These are phyloP conservation scores for Aspergillus intermedius DNA, from an alignment of 2,329 filamentous ascomycete genomes.

Conservation along the genomic window DNA sequence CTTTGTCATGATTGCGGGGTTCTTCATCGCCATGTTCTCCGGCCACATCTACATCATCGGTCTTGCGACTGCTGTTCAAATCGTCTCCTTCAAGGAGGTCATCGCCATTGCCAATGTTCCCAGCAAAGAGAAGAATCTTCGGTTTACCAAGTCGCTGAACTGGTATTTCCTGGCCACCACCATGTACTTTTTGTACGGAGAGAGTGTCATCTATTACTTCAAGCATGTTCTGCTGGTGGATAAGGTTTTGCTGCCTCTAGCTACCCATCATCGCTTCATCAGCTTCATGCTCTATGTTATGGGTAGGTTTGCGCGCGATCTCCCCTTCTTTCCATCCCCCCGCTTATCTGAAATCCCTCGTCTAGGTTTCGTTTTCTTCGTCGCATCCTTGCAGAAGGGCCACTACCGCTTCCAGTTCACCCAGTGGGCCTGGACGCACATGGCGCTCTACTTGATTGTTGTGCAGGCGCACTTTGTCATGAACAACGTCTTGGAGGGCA, in stretches of 20 bases:
- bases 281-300: slow-evolving; percentile 98
- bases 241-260: slow-evolving; percentile 82
- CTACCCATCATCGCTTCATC: slow-evolving; percentile 96
- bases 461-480: slow-evolving; percentile 98
- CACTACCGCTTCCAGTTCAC: slow-evolving; percentile 99
- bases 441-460: slow-evolving; percentile 96
- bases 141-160: slow-evolving; percentile 92
- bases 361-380: slow-evolving; percentile 94
- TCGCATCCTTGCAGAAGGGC: slow-evolving; percentile 85
- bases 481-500: slow-evolving; percentile 99
- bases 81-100: slow-evolving; percentile 98
- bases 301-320: slow-evolving; percentile 51
- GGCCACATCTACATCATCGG: slow-evolving; percentile 96
- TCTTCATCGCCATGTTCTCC: slow-evolving; percentile 88
- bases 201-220: slow-evolving; percentile 99
- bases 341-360: background rate
- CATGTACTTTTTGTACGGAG: slow-evolving; percentile 98
- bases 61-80: slow-evolving; percentile 87
- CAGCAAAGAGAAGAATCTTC: slow-evolving; percentile 79
- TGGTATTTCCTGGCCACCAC: slow-evolving; percentile 99
- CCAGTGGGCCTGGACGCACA: slow-evolving; percentile 98
- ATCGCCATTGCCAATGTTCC: slow-evolving; percentile 96
- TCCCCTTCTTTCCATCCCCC: background rate
- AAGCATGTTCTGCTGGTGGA: slow-evolving; percentile 97
- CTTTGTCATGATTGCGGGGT: slow-evolving; percentile 89